phyloP scores from a whole-genome alignment of 345 rosid species.

The Eucalyptus regnans region DNA sequence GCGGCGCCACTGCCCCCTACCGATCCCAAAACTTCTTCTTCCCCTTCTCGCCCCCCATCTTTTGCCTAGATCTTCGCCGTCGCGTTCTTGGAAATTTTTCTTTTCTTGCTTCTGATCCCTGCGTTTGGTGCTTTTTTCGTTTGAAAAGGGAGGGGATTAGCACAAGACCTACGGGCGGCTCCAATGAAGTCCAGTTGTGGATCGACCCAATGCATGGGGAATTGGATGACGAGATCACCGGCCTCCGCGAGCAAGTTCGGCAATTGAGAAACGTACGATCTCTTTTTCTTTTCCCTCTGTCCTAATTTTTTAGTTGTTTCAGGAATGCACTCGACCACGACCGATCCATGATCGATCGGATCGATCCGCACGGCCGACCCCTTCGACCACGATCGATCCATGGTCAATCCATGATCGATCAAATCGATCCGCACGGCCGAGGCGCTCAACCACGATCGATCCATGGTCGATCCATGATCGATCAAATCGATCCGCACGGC shows the following conservation, averaged over 20 bases:
- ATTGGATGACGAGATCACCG: constrained; percentile 70
- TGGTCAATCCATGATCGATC: no score
- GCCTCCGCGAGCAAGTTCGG: constrained; percentile 72
- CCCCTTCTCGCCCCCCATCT: neutral
- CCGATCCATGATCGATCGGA: no score
- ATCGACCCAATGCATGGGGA: constrained; percentile 87
- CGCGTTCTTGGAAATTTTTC: neutral
- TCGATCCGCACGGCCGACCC: no score
- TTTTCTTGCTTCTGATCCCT: neutral
- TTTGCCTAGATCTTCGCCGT: neutral
- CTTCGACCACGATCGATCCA: no score
- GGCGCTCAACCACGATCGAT: no score
- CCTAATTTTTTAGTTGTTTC: neutral
- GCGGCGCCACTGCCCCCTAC: constrained; percentile 48
- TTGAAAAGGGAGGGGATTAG: constrained; percentile 62
- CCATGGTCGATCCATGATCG: no score
- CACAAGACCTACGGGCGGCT: constrained; percentile 51
- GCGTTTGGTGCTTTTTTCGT: neutral
- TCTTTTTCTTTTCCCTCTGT: neutral
- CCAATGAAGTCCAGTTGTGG: constrained; percentile 79
- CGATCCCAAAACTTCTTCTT: constrained; percentile 33
- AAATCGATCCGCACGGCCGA: no score
- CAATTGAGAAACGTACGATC: constrained; percentile 49
- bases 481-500: no score
- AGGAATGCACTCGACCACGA: no score